Conservation (phyloP, 2,329 filamentous ascomycete genomes). For the Canariomyces notabilis region DNA sequence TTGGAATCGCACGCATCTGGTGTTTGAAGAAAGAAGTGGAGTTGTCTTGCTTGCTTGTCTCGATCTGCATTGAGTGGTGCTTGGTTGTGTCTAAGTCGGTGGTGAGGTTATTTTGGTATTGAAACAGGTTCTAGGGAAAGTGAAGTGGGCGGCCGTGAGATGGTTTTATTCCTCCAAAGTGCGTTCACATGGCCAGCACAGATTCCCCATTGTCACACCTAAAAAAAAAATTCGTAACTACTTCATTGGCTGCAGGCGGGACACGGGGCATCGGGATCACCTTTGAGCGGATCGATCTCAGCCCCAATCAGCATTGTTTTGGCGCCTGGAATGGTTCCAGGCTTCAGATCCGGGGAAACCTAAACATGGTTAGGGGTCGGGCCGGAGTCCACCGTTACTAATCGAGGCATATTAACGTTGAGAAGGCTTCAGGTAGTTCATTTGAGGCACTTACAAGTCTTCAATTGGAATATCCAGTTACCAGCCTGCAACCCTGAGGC, state of each 20-base stretch:
- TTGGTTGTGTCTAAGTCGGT: not conserved
- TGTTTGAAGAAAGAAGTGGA: constrained; percentile 47
- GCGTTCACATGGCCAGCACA: constrained; percentile 6
- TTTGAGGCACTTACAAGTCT: no score
- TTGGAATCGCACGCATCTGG: constrained; percentile 52
- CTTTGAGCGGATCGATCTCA: constrained; percentile 12
- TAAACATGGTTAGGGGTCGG: no score
- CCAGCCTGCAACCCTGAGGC: no score
- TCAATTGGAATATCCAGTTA: no score
- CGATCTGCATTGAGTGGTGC: constrained; percentile 49
- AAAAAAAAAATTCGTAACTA: constrained; percentile 9
- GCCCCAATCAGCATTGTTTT: constrained; percentile 14
- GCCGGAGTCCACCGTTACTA: no score
- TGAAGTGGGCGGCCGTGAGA: constrained; percentile 1
- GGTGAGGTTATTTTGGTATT: constrained; percentile 7
- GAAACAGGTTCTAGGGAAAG: constrained; percentile 4
- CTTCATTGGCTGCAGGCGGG: constrained; percentile 6
- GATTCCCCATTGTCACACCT: constrained; percentile 3
- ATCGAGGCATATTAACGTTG: no score
- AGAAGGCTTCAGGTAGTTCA: no score
- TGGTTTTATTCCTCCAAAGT: not conserved
- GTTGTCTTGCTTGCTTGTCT: constrained; percentile 39
- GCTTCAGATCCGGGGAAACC: constrained; percentile 2
- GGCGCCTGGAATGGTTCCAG: constrained; percentile 5
- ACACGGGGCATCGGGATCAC: no score